A percentile compares a stretch with the other conserved stretches of the same genome.
Conservation (phyloP, 306 rosid species). For the Senna siamea region DNA sequence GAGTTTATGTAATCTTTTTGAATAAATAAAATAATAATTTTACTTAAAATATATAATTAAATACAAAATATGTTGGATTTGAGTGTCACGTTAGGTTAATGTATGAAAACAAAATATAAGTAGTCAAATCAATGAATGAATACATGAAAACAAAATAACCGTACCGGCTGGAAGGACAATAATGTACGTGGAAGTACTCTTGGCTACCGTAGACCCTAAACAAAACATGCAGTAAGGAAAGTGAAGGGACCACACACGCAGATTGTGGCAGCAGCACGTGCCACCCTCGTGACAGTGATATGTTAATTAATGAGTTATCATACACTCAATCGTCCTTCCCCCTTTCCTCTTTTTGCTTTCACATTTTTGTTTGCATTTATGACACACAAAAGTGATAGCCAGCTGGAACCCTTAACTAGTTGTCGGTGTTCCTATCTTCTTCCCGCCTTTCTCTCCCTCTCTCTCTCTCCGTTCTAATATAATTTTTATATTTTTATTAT, state of each 20-base stretch:
- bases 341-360: neutral
- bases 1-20: no score
- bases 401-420: no score
- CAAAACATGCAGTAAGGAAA: neutral
- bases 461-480: no score
- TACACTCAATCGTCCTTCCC: neutral
- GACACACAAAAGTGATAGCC: neutral
- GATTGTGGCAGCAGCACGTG: conserved; percentile 22
- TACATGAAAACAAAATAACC: neutral
- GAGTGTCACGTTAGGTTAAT: no score
- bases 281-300: neutral
- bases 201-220: neutral
- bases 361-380: neutral
- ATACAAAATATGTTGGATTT: no score
- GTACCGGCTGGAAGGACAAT: neutral
- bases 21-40: no score
- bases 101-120: neutral
- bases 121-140: neutral
- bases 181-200: neutral
- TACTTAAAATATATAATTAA: no score
- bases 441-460: no score
- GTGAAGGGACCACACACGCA: neutral
- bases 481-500: no score
- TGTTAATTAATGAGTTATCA: neutral
- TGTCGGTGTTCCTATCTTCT: no score